Conservation (phyloP, 1,284 basidiomycete genomes). For the Pholiota adiposa region DNA sequence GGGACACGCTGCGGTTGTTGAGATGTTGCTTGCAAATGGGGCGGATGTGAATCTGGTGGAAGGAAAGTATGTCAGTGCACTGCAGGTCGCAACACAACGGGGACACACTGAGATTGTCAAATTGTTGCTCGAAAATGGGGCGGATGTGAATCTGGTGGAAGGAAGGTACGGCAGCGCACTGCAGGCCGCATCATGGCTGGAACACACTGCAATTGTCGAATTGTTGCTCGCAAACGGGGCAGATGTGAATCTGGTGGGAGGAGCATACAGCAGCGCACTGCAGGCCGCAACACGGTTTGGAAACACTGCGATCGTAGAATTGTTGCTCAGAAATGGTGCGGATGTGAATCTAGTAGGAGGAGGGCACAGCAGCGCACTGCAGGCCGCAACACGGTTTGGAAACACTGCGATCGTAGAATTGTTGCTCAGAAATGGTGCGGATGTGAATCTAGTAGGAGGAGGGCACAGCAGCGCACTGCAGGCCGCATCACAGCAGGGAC, state of each 20-base stretch:
- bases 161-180: background rate
- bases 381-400: background rate
- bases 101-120: background rate
- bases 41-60: background rate
- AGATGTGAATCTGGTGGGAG: no score
- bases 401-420: background rate
- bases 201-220: no score
- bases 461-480: background rate
- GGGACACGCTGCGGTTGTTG: background rate
- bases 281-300: no score
- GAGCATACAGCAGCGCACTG: no score
- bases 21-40: background rate
- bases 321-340: no score
- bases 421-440: background rate
- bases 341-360: no score
- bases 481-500: background rate
- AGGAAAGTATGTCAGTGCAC: background rate
- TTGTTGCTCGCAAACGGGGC: no score
- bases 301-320: no score
- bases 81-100: background rate
- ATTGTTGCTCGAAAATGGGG: background rate
- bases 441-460: background rate
- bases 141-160: background rate
- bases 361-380: background rate
- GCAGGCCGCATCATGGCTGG: no score